These are phyloP conservation scores for Cymbopogon citratus DNA, from an alignment of 176 grass and related monocot genomes.

Conservation along the genomic window DNA sequence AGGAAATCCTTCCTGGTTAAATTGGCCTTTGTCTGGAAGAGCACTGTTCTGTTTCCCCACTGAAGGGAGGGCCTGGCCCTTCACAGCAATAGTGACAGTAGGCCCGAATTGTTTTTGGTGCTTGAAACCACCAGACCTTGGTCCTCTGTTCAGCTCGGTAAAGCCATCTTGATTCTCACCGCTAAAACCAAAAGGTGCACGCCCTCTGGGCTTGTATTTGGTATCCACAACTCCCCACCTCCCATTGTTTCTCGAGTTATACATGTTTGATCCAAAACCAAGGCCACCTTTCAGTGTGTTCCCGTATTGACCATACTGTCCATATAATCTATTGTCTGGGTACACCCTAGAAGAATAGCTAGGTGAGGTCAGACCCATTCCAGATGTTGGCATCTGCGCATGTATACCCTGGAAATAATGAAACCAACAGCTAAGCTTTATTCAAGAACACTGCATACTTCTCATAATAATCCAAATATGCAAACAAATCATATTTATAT, in stretches of 20 bases:
- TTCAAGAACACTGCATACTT: neutral
- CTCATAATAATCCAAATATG: conserved; percentile 11
- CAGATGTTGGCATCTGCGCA: conserved; percentile 41
- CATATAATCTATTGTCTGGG: conserved; percentile 57
- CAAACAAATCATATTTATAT: neutral
- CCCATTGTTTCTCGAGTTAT: conserved; percentile 65
- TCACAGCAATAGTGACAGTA: conserved; percentile 61
- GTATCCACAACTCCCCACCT: conserved; percentile 50
- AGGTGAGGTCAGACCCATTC: conserved; percentile 59
- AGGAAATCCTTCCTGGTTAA: conserved; percentile 62
- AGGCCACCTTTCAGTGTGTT: conserved; percentile 52
- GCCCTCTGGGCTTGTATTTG: conserved; percentile 74
- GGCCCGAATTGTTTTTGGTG: conserved; percentile 64
- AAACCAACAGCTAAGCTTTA: conserved; percentile 18
- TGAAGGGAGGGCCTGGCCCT: conserved; percentile 60
- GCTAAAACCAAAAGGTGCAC: conserved; percentile 56
- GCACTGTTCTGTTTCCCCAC: conserved; percentile 37
- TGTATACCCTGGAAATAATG: conserved; percentile 62
- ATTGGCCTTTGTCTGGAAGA: conserved; percentile 59
- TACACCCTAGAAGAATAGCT: conserved; percentile 65
- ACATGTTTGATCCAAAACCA: conserved; percentile 72
- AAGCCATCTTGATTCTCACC: conserved; percentile 83
- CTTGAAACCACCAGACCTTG: conserved; percentile 73
- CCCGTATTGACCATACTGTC: conserved; percentile 51
- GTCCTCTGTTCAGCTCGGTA: conserved; percentile 81